These are phyloP conservation scores for Coemansia guatemalensis DNA, from an alignment of 192 early-diverging fungal genomes.

Conservation along the genomic window DNA sequence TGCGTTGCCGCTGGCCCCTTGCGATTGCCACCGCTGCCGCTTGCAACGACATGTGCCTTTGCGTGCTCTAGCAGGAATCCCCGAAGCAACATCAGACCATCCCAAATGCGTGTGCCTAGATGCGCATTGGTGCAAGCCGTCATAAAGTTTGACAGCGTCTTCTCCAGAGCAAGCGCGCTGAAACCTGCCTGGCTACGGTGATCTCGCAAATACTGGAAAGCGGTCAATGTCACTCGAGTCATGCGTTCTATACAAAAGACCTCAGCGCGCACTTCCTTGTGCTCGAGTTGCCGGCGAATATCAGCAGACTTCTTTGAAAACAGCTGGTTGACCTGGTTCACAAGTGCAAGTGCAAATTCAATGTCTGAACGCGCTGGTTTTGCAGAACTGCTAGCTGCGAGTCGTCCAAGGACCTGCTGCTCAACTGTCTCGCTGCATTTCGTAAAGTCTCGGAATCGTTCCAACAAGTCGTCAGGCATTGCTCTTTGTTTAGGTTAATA, in stretches of 20 bases:
- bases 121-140: conserved; percentile 45
- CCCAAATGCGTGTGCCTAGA: conserved; percentile 26
- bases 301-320: conserved; percentile 21
- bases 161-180: conserved; percentile 37
- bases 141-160: conserved; percentile 41
- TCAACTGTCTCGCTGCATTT: conserved; percentile 33
- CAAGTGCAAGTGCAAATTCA: conserved; percentile 39
- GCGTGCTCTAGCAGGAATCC: conserved; percentile 37
- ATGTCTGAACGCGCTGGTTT: conserved; percentile 19
- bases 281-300: conserved; percentile 16
- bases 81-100: conserved; percentile 29
- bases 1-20: background rate
- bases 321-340: conserved; percentile 48
- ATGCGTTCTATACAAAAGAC: conserved; percentile 24
- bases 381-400: background rate
- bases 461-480: conserved; percentile 22
- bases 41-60: conserved; percentile 18
- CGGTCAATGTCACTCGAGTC: conserved; percentile 18
- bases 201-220: conserved; percentile 24
- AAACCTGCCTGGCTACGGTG: conserved; percentile 38
- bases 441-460: conserved; percentile 16
- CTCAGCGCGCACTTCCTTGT: background rate
- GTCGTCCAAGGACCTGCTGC: conserved; percentile 23
- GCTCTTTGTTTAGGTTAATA: background rate
- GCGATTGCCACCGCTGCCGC: background rate